Evolutionary conservation across 495 filamentous ascomycete species (phyloP).

Genomic region (Margaritispora aquatica): DNA sequence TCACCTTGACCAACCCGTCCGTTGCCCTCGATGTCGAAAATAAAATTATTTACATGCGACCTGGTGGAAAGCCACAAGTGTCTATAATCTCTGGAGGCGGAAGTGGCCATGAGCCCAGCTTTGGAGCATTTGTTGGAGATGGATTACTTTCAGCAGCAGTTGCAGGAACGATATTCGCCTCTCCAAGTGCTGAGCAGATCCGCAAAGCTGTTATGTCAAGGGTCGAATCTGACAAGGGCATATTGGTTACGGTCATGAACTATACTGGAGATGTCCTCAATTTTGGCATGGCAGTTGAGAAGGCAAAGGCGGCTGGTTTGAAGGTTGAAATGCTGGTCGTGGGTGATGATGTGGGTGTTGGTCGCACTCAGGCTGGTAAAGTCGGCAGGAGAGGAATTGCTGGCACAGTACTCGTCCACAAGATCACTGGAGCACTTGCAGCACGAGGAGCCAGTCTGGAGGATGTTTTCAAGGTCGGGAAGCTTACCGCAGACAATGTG

Average conservation of each 20-base stretch:
- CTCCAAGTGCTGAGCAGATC: conserved; percentile 81
- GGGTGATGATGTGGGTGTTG: conserved; percentile 93
- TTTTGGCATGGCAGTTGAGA: conserved; percentile 92
- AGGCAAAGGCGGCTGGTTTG: conserved; percentile 75
- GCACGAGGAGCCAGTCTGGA: conserved; percentile 57
- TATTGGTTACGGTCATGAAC: conserved; percentile 65
- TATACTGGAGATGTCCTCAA: conserved; percentile 85
- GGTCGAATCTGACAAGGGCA: conserved; percentile 63
- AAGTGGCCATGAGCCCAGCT: conserved; percentile 88
- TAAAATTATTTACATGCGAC: conserved; percentile 82
- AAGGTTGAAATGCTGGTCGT: conserved; percentile 90
- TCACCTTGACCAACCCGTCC: conserved; percentile 81
- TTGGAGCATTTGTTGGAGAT: conserved; percentile 58
- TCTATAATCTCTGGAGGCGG: conserved; percentile 87
- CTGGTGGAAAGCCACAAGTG: conserved; percentile 42
- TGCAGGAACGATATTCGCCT: conserved; percentile 90
- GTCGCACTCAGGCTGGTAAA: conserved; percentile 74
- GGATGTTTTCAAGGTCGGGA: conserved; percentile 66
- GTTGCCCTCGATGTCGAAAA: conserved; percentile 71
- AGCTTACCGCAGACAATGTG: conserved; percentile 65
- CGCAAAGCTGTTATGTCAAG: conserved; percentile 66
- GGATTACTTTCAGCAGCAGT: conserved; percentile 84
- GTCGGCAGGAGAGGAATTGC: conserved; percentile 89
- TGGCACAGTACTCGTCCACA: conserved; percentile 82
- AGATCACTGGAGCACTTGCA: conserved; percentile 83